These are phyloP conservation scores for Ambispora gerdemannii DNA, from an alignment of 192 early-diverging fungal genomes.

Conservation along the genomic window DNA sequence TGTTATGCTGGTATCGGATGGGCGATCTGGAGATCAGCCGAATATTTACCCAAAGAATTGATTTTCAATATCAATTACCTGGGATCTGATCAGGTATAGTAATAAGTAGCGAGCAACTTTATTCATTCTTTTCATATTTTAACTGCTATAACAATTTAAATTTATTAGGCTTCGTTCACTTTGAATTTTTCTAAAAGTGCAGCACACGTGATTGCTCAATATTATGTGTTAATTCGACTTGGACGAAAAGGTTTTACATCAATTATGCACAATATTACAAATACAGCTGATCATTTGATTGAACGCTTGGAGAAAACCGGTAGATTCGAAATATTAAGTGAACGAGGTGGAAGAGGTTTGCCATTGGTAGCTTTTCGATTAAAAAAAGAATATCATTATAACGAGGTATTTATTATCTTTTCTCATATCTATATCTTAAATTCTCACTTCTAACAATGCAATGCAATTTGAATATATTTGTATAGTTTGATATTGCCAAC, in stretches of 20 bases:
- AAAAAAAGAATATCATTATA: constrained; percentile 30
- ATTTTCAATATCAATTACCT: constrained; percentile 76
- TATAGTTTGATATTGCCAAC: constrained; percentile 55
- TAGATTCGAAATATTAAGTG: constrained; percentile 57
- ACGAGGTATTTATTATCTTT: constrained; percentile 32
- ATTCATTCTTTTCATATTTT: too few relatives aligned
- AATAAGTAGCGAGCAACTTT: too few relatives aligned
- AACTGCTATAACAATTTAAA: too few relatives aligned
- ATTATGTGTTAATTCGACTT: constrained; percentile 75
- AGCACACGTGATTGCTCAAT: constrained; percentile 67
- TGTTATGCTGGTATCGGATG: constrained; percentile 81
- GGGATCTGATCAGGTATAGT: constrained; percentile 61
- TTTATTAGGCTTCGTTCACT: constrained; percentile 15
- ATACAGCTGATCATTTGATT: constrained; percentile 56
- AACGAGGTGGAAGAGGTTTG: constrained; percentile 42
- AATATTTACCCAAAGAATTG: constrained; percentile 70
- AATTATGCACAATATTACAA: constrained; percentile 63
- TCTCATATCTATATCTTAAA: background rate
- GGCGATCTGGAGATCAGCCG: constrained; percentile 68
- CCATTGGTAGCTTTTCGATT: constrained; percentile 66
- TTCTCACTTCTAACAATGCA: background rate
- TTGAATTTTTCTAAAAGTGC: background rate
- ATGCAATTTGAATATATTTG: too few relatives aligned
- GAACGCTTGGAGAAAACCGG: constrained; percentile 52
- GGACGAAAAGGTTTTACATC: constrained; percentile 63